phyloP scores from a whole-genome alignment of 129 eudicot species.

The Dittrichia graveolens region DNA sequence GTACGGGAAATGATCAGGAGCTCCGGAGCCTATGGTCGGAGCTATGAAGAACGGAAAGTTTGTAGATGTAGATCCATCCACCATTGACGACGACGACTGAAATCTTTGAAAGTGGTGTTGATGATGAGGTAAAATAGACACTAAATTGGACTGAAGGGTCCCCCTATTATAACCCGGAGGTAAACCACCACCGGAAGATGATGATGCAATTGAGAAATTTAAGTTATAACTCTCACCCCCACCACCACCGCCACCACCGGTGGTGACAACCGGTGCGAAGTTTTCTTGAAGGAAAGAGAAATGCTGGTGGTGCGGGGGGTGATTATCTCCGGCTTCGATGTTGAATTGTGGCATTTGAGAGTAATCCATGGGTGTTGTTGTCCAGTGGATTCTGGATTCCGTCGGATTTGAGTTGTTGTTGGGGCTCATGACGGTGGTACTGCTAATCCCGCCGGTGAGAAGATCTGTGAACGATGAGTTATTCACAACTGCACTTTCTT shows the following conservation, averaged over 20 bases:
- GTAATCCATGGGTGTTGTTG: constrained; percentile 43
- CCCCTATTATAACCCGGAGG: constrained; percentile 78
- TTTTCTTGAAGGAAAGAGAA: constrained; percentile 66
- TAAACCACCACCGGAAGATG: constrained; percentile 22
- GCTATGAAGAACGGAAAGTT: constrained; percentile 47
- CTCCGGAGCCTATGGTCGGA: constrained; percentile 21
- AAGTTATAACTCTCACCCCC: too few species aligned
- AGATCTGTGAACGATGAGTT: constrained; percentile 77
- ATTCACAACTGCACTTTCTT: constrained; percentile 44
- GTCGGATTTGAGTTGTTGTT: constrained; percentile 10
- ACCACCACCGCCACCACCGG: constrained; percentile 26
- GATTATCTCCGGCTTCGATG: constrained; percentile 35
- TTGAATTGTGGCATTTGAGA: constrained; percentile 43
- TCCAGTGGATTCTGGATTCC: constrained; percentile 7
- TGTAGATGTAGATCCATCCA: constrained; percentile 47
- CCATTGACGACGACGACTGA: constrained; percentile 35
- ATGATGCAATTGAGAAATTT: too few species aligned
- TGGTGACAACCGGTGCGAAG: constrained; percentile 42
- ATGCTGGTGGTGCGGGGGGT: constrained; percentile 40
- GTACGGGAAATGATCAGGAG: constrained; percentile 44
- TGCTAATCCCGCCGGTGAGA: constrained; percentile 36
- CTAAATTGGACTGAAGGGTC: constrained; percentile 99
- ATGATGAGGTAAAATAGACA: constrained; percentile 43
- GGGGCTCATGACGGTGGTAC: not conserved
- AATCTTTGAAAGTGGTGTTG: constrained; percentile 55